A percentile compares a stretch with the other conserved stretches of the same genome.
Conservation (phyloP, 768 basidiomycete species). For the Tricholoma sp. region DNA sequence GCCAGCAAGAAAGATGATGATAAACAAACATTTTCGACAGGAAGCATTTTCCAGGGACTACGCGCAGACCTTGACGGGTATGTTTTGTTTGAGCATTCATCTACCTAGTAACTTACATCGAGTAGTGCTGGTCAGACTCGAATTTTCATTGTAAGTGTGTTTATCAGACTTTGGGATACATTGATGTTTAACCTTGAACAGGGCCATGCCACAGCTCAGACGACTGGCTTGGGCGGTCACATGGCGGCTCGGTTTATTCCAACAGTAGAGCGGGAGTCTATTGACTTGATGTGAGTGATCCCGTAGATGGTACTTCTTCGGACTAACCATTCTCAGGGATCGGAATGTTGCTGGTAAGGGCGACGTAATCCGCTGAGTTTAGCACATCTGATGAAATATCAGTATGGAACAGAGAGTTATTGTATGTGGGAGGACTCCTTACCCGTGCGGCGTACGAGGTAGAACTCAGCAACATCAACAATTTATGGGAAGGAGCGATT, state of each 20-base stretch:
- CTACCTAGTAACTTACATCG: slow-evolving; percentile 1
- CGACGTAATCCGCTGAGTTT: slow-evolving; percentile 3
- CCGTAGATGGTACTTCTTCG: background rate
- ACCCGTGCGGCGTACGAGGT: slow-evolving; percentile 80
- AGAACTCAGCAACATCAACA: slow-evolving; percentile 60
- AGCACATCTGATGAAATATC: background rate
- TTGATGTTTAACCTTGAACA: slow-evolving; percentile 21
- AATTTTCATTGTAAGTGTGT: slow-evolving; percentile 71
- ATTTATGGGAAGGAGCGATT: slow-evolving; percentile 52
- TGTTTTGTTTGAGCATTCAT: slow-evolving; percentile 11
- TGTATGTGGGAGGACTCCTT: slow-evolving; percentile 80
- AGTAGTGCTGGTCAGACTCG: slow-evolving; percentile 60
- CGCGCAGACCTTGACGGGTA: slow-evolving; percentile 84
- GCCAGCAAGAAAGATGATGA: slow-evolving; percentile 66
- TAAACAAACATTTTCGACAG: slow-evolving; percentile 51
- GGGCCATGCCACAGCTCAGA: slow-evolving; percentile 91
- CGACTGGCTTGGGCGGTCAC: slow-evolving; percentile 70
- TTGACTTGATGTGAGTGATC: slow-evolving; percentile 70
- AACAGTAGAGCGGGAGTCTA: slow-evolving; percentile 92
- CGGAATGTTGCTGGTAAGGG: slow-evolving; percentile 69
- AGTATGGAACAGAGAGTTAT: slow-evolving; percentile 91
- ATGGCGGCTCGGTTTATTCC: slow-evolving; percentile 85
- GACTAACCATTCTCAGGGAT: slow-evolving; percentile 45
- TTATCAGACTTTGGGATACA: background rate
- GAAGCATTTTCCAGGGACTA: slow-evolving; percentile 83